Evolutionary conservation across 148 eudicot species (phyloP).

Genomic region (Rhododendron griersonianum): DNA sequence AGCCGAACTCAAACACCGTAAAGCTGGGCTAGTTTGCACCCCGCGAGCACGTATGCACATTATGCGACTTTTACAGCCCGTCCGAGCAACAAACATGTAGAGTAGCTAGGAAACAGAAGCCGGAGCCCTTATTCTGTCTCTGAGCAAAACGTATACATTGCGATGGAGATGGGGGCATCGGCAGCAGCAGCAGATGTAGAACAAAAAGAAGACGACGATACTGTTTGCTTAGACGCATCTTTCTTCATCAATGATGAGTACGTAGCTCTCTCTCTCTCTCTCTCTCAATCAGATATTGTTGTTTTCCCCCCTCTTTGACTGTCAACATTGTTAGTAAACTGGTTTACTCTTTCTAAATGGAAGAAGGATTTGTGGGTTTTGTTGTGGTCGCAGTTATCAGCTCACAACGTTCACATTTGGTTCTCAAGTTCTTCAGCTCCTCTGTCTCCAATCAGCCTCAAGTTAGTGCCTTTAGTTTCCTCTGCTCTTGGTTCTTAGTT

Average conservation of each 20-base stretch:
- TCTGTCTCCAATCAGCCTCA: constrained; percentile 86
- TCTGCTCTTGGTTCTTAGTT: neutral
- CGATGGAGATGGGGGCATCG: neutral
- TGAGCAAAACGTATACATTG: neutral
- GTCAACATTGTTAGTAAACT: neutral
- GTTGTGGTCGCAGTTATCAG: constrained; percentile 55
- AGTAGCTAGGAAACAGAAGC: no score
- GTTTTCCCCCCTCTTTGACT: neutral
- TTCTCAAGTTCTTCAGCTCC: constrained; percentile 74
- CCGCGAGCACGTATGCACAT: no score
- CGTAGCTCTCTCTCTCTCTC: neutral
- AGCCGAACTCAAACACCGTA: fast-evolving
- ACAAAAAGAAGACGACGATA: constrained; percentile 47
- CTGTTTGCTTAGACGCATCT: constrained; percentile 65
- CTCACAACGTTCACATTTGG: constrained; percentile 81
- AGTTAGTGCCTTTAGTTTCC: constrained; percentile 38
- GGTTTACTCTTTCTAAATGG: neutral
- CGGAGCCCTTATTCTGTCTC: neutral
- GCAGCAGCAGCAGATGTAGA: constrained; percentile 32
- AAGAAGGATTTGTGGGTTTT: constrained; percentile 1
- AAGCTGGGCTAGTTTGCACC: no score
- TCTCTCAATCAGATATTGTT: neutral
- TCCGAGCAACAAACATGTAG: no score
- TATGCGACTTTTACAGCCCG: no score
- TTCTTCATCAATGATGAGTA: constrained; percentile 89